A percentile compares a stretch with the other conserved stretches of the same genome.
Evolutionary conservation across 1,284 basidiomycete genomes (phyloP).

Genomic region (Termitomyces sp.): DNA sequence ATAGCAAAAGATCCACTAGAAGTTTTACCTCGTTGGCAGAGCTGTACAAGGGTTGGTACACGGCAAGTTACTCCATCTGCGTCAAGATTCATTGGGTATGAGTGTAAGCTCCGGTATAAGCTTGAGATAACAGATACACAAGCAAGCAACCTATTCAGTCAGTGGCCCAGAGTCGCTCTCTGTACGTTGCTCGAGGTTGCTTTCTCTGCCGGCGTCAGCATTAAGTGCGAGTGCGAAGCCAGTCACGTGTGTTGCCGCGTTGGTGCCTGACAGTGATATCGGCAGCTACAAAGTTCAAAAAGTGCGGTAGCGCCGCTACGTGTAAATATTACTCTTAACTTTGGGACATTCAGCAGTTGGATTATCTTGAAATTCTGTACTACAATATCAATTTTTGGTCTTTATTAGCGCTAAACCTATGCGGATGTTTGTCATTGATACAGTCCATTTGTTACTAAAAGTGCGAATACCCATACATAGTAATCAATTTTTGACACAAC

Average conservation of each 20-base stretch:
- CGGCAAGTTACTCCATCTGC: conserved; percentile 8
- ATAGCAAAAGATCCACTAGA: not conserved
- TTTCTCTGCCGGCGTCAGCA: not conserved
- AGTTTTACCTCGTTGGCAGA: conserved; percentile 40
- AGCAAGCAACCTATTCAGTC: not conserved
- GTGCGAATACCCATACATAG: too few species aligned
- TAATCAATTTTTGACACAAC: too few species aligned
- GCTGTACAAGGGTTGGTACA: conserved; percentile 34
- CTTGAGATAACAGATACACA: not conserved
- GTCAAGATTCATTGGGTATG: conserved; percentile 8
- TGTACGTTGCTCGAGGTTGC: not conserved
- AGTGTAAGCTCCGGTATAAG: not conserved
- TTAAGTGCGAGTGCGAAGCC: not conserved
- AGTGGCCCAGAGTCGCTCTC: not conserved
- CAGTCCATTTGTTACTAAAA: too few species aligned
- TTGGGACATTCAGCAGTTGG: too few species aligned
- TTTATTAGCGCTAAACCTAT: too few species aligned
- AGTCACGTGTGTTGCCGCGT: not conserved
- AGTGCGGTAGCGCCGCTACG: too few species aligned
- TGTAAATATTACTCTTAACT: too few species aligned
- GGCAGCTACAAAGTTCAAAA: too few species aligned
- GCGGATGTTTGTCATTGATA: too few species aligned
- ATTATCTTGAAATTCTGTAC: too few species aligned
- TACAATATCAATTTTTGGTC: too few species aligned
- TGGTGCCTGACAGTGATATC: too few species aligned